Base-by-base conservation (phyloP, 805 yeast genomes). In the Monosporozyma aquatica region DNA sequence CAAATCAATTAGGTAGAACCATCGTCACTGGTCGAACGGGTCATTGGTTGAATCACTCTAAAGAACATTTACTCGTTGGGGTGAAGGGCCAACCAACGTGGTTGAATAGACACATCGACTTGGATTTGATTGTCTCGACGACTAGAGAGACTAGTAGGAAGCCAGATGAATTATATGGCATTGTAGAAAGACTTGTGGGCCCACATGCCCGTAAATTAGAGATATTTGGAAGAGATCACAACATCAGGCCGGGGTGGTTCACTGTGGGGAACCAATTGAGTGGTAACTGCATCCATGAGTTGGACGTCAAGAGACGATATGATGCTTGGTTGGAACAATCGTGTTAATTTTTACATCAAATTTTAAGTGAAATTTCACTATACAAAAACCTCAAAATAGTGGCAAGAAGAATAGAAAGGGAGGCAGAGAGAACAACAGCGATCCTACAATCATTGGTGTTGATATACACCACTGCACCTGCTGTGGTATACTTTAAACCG, bases 1-100 rank as follows among this genome's bases (percentile, higher is more conserved):
- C 92, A 5, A 89, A 89, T 59, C 97, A 90, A 58, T 64, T 90
- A 47, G 76, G 81, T 17, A 68, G 95, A 46, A 89, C 96, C 0
- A 87, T 89, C 34, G 87, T 94, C 46, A 90, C 97, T 0, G 97
- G 97, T 1, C 68, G 97, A 49, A 89, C 97, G 0, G 97, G 97
- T 0, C 97, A 89, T 59, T 89, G 97, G 97, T 69, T 89, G 41
- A 89, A 89, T 57, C 97, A 89, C 62, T 83, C 95, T 0, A 89
- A 89, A 53, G 97, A 89, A 60, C 97, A 89, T 58, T 66, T 87
- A 35, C 62, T 89, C 4, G 83, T 90, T 7, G 97, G 96, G 25
- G 55, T 82, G 21, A 89, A 89, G 54, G 97, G 96, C 0, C 58
- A 75, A 32, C 87, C 94, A 0, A 54, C 61, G 27, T 86, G 95